phyloP scores from a whole-genome alignment of 2,329 filamentous ascomycete species.

The Immersiporthe knoxdaviesiana region DNA sequence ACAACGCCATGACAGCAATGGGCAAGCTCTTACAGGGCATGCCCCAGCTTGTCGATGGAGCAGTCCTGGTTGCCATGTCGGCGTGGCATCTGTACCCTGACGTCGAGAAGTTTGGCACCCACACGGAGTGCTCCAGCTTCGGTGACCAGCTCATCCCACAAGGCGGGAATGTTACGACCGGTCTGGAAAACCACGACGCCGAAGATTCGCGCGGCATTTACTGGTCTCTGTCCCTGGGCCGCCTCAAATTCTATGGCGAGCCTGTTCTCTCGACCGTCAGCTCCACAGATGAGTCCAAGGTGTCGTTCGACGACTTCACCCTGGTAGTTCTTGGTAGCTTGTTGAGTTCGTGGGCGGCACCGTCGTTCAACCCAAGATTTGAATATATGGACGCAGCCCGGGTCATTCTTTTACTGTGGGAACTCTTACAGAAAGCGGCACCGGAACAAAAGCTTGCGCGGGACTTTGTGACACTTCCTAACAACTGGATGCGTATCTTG shows the following conservation, averaged over 20 bases:
- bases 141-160: neutral
- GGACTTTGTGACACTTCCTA: too few species aligned
- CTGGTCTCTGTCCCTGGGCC: conserved; percentile 6
- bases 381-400: neutral
- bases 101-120: conserved; percentile 29
- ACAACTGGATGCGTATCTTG: neutral
- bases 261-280: neutral
- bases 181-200: neutral
- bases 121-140: neutral
- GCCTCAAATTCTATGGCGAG: conserved; percentile 13
- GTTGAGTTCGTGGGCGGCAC: neutral
- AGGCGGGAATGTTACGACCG: neutral
- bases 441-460: neutral
- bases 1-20: conserved; percentile 33
- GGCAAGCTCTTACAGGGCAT: conserved; percentile 37
- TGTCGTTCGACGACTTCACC: neutral
- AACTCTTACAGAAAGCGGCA: neutral
- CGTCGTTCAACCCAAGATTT: neutral
- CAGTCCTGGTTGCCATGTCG: conserved; percentile 37
- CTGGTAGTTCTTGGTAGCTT: neutral
- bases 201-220: neutral
- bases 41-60: conserved; percentile 34
- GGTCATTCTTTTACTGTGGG: neutral
- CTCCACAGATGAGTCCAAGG: neutral
- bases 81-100: conserved; percentile 44